Conservation (phyloP, 305 asterid species). For the Solanum hybrid region DNA sequence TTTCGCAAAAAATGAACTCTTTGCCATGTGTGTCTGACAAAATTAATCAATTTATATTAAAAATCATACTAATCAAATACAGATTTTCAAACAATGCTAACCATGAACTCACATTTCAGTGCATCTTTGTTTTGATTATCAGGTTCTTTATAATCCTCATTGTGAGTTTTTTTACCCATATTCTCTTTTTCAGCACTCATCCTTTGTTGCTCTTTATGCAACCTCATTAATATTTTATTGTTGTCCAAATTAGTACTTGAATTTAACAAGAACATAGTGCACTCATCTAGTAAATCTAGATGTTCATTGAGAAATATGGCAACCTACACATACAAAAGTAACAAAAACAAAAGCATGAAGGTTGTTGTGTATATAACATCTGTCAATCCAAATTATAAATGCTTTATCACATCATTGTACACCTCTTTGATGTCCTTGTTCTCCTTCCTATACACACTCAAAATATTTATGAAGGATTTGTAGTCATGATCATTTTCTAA, state of each 20-base stretch:
- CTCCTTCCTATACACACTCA: constrained; percentile 86
- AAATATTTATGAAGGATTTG: constrained; percentile 82
- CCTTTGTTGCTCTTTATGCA: background rate
- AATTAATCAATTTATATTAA: constrained; percentile 8
- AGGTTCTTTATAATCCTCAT: constrained; percentile 54
- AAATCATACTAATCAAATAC: background rate
- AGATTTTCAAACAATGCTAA: background rate
- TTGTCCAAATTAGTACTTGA: constrained; percentile 47
- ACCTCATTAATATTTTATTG: constrained; percentile 37
- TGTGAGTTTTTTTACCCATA: constrained; percentile 1
- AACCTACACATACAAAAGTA: constrained; percentile 39
- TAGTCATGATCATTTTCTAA: constrained; percentile 77
- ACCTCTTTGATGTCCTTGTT: constrained; percentile 83
- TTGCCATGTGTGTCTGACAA: constrained; percentile 52
- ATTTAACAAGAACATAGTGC: constrained; percentile 79
- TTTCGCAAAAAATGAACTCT: constrained; percentile 83
- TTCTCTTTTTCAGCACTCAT: background rate
- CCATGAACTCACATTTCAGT: constrained; percentile 55
- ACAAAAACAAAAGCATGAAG: background rate
- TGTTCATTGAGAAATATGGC: constrained; percentile 66
- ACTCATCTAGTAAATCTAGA: constrained; percentile 82
- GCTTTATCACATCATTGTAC: constrained; percentile 67
- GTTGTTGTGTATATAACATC: background rate
- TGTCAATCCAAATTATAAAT: background rate
- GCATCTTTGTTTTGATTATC: constrained; percentile 58